A percentile compares a stretch with the other conserved stretches of the same genome.
Evolutionary conservation across 202 grass and related monocot species (phyloP).

Genomic region (Tripidium arundinaceum): DNA sequence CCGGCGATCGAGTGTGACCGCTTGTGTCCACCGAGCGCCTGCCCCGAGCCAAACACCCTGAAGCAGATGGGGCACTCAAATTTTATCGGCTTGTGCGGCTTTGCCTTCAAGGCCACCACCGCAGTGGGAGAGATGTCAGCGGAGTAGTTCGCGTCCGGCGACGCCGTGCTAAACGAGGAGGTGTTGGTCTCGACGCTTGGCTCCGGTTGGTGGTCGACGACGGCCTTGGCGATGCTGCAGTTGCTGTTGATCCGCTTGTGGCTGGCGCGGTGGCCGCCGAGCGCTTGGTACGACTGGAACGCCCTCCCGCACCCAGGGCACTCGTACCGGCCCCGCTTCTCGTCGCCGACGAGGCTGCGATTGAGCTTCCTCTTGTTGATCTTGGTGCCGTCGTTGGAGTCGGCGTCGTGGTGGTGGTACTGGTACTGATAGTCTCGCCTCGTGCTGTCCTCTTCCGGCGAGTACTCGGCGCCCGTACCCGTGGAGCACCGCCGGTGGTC

Average conservation of each 20-base stretch:
- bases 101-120: not conserved
- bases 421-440: not conserved
- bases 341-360: not conserved
- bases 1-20: slow-evolving; percentile 56
- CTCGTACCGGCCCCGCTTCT: slow-evolving; percentile 32
- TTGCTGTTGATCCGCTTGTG: slow-evolving; percentile 48
- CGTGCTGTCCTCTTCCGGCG: not conserved
- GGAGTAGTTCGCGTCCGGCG: not conserved
- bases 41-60: slow-evolving; percentile 64
- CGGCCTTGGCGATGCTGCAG: slow-evolving; percentile 11
- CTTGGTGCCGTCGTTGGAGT: not conserved
- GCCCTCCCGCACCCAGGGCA: slow-evolving; percentile 43
- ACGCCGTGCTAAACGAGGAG: slow-evolving; percentile 14
- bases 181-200: slow-evolving; percentile 18
- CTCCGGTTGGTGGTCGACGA: not conserved
- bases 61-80: slow-evolving; percentile 71
- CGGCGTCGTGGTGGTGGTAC: not conserved
- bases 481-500: not conserved
- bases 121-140: not conserved
- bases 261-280: slow-evolving; percentile 55
- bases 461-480: not conserved
- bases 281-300: slow-evolving; percentile 59
- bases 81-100: not conserved
- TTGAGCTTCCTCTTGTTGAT: not conserved
- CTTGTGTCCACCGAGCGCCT: slow-evolving; percentile 86